Evolutionary conservation across 495 filamentous ascomycete genomes (phyloP).

Genomic region (Rhizodiscina lignyota): DNA sequence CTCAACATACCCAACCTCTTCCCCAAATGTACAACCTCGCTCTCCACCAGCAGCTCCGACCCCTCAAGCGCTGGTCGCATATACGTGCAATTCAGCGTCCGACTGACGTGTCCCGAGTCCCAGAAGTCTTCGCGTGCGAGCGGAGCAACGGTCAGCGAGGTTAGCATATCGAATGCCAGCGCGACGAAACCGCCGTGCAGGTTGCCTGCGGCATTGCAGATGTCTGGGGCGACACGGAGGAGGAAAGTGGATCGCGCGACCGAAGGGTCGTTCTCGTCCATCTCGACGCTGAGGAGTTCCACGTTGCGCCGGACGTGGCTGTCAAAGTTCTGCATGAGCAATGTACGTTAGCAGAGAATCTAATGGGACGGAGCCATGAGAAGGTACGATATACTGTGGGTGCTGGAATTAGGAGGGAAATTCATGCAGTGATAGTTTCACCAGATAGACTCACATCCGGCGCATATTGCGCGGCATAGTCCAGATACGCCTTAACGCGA

Average conservation of each 20-base stretch:
- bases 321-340: too few relatives aligned
- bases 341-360: too few relatives aligned
- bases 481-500: too few relatives aligned
- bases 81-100: conserved; percentile 22
- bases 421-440: too few relatives aligned
- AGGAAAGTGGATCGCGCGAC: conserved; percentile 9
- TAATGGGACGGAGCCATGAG: too few relatives aligned
- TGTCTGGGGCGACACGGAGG: conserved; percentile 10
- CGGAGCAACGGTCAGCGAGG: conserved; percentile 12
- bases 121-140: conserved; percentile 14
- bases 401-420: too few relatives aligned
- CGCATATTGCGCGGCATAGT: too few relatives aligned
- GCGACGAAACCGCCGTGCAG: conserved; percentile 21
- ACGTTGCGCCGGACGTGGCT: background rate
- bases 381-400: too few relatives aligned
- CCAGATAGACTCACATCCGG: too few relatives aligned
- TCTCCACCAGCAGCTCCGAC: conserved; percentile 15
- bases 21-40: conserved; percentile 20
- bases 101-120: conserved; percentile 18
- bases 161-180: conserved; percentile 21
- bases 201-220: conserved; percentile 18
- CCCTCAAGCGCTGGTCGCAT: conserved; percentile 18
- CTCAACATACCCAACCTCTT: conserved; percentile 13
- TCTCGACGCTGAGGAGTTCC: background rate
- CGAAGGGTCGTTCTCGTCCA: conserved; percentile 1